phyloP scores from a whole-genome alignment of 2,329 filamentous ascomycete genomes.

The Trichoderma sp. region DNA sequence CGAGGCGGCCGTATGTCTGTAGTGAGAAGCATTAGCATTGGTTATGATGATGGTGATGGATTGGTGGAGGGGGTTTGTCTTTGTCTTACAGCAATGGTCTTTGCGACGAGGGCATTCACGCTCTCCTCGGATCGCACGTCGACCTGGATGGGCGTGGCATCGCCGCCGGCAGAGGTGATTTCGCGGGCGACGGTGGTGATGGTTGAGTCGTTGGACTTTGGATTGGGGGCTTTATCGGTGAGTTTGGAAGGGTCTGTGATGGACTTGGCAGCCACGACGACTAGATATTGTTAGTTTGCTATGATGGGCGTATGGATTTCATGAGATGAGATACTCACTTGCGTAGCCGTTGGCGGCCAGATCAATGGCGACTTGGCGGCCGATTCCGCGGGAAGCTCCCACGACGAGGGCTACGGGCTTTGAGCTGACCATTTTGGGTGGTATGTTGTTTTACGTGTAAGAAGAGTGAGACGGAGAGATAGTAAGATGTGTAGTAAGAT shows the following conservation, averaged over 20 bases:
- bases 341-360: conserved; percentile 68
- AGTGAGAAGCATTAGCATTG: neutral
- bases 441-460: neutral
- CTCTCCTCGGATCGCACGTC: conserved; percentile 66
- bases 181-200: conserved; percentile 78
- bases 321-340: conserved; percentile 44
- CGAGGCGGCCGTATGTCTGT: conserved; percentile 59
- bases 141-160: conserved; percentile 63
- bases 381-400: conserved; percentile 77
- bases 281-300: conserved; percentile 39
- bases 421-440: conserved; percentile 21
- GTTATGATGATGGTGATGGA: neutral
- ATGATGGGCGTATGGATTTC: too few relatives aligned
- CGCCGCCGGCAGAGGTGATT: conserved; percentile 62
- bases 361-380: conserved; percentile 75
- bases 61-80: neutral
- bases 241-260: conserved; percentile 59
- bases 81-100: conserved; percentile 46
- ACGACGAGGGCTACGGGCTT: conserved; percentile 66
- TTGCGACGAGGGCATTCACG: conserved; percentile 57
- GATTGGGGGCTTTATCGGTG: conserved; percentile 63
- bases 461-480: neutral
- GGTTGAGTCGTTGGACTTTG: conserved; percentile 71
- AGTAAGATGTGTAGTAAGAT: neutral
- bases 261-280: conserved; percentile 75